A percentile compares a stretch with the other conserved stretches of the same genome.
Conservation (phyloP, 2,329 filamentous ascomycete species). For the Calonectria naviculata region DNA sequence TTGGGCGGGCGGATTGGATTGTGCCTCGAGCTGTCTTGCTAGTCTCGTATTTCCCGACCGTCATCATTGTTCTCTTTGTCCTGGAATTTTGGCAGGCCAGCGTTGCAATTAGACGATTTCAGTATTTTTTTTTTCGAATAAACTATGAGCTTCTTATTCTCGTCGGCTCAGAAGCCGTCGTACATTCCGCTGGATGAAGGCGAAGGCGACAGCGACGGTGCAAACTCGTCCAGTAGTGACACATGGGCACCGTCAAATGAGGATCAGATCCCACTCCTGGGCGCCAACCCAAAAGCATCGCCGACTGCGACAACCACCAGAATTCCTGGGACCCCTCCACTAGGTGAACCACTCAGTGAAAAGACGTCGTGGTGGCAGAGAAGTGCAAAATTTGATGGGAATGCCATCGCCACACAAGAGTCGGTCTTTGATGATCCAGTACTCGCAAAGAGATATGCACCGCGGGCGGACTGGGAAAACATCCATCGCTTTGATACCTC, state of each 20-base stretch:
- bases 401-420: slow-evolving; percentile 19
- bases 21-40: not conserved
- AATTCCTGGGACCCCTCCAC: not conserved
- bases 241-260: not conserved
- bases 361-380: slow-evolving; percentile 19
- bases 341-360: slow-evolving; percentile 13
- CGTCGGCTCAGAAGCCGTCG: not conserved
- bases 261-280: slow-evolving; percentile 16
- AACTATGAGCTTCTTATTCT: slow-evolving; percentile 16
- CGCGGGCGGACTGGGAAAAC: slow-evolving; percentile 45
- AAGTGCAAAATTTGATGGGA: not conserved
- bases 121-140: not conserved
- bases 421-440: slow-evolving; percentile 26
- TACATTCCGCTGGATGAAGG: not conserved
- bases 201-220: not conserved
- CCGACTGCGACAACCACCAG: not conserved
- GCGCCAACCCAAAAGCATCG: slow-evolving; percentile 1
- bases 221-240: not conserved
- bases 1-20: not conserved
- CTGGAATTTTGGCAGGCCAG: not conserved
- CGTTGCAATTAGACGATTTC: not conserved
- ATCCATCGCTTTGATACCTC: slow-evolving; percentile 59
- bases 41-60: not conserved
- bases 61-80: not conserved
- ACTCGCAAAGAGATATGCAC: slow-evolving; percentile 20